Conservation (phyloP, 108 stramenopile genomes). For the Nitzschia sp. region DNA sequence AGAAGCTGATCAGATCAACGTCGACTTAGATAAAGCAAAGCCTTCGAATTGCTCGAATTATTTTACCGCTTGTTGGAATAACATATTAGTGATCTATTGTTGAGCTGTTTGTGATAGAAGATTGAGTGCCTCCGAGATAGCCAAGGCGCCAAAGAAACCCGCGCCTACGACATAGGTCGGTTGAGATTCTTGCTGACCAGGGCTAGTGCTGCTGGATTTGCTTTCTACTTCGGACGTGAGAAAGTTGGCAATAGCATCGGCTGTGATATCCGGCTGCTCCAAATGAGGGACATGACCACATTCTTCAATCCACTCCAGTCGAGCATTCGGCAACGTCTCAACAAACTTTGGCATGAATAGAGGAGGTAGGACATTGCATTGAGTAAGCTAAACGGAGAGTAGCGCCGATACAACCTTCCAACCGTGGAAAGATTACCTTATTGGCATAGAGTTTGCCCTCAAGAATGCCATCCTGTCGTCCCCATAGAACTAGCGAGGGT, state of each 20-base stretch:
- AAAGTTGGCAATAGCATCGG: constrained; percentile 70
- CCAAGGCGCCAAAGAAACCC: constrained; percentile 10
- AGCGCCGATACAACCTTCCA: background rate
- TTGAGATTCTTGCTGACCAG: background rate
- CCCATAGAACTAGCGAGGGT: constrained; percentile 89
- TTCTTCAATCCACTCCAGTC: constrained; percentile 84
- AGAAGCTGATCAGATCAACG: no score
- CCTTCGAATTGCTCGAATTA: no score
- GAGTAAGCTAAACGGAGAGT: background rate
- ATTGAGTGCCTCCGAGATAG: background rate
- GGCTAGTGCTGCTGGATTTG: background rate
- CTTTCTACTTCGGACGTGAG: constrained; percentile 27
- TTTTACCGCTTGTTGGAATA: no score
- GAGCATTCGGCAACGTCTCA: constrained; percentile 72
- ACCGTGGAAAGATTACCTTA: constrained; percentile 27
- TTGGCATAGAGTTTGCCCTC: constrained; percentile 79
- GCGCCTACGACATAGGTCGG: constrained; percentile 6
- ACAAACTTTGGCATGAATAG: constrained; percentile 44
- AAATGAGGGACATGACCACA: constrained; percentile 95
- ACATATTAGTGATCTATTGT: background rate
- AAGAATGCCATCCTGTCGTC: constrained; percentile 90
- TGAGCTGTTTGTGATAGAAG: constrained; percentile 1
- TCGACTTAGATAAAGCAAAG: no score
- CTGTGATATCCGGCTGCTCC: constrained; percentile 87
- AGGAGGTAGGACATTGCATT: background rate